These are phyloP conservation scores for Crithidia fasciculata DNA, from an alignment of 208 protist species.

Conservation along the genomic window DNA sequence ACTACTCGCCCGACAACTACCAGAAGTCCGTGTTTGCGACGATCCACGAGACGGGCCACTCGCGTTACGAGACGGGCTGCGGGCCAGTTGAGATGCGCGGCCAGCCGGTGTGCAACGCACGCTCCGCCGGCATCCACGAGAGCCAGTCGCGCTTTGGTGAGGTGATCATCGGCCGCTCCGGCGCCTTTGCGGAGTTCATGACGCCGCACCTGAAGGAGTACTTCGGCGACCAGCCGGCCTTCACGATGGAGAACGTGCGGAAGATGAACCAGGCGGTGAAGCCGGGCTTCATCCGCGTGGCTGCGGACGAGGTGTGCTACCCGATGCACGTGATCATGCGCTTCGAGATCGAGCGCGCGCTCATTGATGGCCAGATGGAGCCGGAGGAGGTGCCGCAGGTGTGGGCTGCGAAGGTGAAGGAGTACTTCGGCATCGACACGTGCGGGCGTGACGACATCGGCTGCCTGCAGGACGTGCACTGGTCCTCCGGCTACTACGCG, in stretches of 20 bases:
- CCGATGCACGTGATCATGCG: slow-evolving; percentile 86
- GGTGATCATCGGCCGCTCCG: slow-evolving; percentile 61
- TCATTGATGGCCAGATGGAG: slow-evolving; percentile 79
- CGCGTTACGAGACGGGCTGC: slow-evolving; percentile 81
- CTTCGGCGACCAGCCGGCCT: slow-evolving; percentile 64
- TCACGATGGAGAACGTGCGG: slow-evolving; percentile 55
- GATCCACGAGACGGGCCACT: slow-evolving; percentile 87
- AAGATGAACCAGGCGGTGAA: slow-evolving; percentile 52
- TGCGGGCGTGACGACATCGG: slow-evolving; percentile 67
- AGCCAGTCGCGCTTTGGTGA: slow-evolving; percentile 86
- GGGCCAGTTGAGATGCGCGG: slow-evolving; percentile 47
- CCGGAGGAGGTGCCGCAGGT: slow-evolving; percentile 68
- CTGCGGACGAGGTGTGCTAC: slow-evolving; percentile 92
- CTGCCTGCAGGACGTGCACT: slow-evolving; percentile 89
- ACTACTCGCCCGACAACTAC: slow-evolving; percentile 61
- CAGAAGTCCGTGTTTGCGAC: slow-evolving; percentile 52
- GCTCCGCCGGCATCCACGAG: slow-evolving; percentile 83
- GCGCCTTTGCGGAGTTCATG: slow-evolving; percentile 59
- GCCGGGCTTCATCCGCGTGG: slow-evolving; percentile 78
- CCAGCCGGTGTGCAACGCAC: slow-evolving; percentile 58
- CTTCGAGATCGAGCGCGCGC: slow-evolving; percentile 84
- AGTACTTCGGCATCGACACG: slow-evolving; percentile 79
- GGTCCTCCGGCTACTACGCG: slow-evolving; percentile 61
- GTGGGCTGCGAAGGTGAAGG: slow-evolving; percentile 87
- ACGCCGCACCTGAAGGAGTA: slow-evolving; percentile 48